These are phyloP conservation scores for Fraxinus angustifolia DNA, from an alignment of 305 asterid genomes.

Conservation along the genomic window DNA sequence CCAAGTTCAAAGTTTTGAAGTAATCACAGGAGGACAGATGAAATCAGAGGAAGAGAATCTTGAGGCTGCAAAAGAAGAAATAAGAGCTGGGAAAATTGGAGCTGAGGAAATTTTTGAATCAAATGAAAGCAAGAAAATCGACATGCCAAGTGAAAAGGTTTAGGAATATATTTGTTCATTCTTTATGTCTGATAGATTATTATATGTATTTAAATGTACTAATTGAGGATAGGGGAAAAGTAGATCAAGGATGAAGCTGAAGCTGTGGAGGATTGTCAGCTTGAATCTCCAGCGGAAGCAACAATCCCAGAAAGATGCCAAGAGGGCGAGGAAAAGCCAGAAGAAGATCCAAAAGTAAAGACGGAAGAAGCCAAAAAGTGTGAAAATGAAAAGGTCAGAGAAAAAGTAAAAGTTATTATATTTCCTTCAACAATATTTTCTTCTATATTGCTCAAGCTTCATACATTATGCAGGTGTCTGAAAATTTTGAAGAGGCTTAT, in stretches of 20 bases:
- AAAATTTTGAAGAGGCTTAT: constrained; percentile 16
- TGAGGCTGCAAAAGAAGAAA: constrained; percentile 27
- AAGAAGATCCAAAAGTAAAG: constrained; percentile 14
- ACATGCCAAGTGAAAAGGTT: constrained; percentile 36
- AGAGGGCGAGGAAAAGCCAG: constrained; percentile 29
- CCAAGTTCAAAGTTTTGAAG: constrained; percentile 24
- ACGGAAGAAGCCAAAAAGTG: constrained; percentile 23
- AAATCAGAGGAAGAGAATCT: constrained; percentile 22
- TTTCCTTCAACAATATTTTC: constrained; percentile 15
- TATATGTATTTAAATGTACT: constrained; percentile 16
- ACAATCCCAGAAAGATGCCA: constrained; percentile 27
- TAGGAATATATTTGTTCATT: constrained; percentile 16
- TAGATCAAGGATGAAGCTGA: constrained; percentile 38
- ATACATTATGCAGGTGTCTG: constrained; percentile 28
- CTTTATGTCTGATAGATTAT: neutral
- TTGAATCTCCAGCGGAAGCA: constrained; percentile 29
- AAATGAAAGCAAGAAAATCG: constrained; percentile 18
- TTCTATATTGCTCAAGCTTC: constrained; percentile 17
- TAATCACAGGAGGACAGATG: constrained; percentile 23
- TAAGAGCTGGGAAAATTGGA: constrained; percentile 17
- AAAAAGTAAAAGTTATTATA: constrained; percentile 2
- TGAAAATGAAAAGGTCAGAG: constrained; percentile 26
- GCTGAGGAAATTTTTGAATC: constrained; percentile 22
- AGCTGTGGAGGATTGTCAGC: constrained; percentile 23
- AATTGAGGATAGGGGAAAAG: constrained; percentile 18